A percentile compares a stretch with the other conserved stretches of the same genome.
Conservation (phyloP, 768 basidiomycete species). For the Lentinula raphanica region DNA sequence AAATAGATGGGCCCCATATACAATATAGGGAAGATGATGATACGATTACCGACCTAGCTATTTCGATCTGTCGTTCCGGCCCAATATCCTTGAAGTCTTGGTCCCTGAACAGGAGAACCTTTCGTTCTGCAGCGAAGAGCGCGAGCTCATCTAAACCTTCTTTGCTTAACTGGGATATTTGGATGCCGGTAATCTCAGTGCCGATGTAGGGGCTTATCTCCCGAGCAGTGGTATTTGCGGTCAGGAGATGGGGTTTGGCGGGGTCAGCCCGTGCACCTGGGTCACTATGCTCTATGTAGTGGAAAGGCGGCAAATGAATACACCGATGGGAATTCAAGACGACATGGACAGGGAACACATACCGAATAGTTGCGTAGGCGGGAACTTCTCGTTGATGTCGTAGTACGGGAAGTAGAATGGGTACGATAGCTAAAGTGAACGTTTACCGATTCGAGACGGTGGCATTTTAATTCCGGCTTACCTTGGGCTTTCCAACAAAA, state of each 20-base stretch:
- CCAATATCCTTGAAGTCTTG: conserved; percentile 59
- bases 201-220: conserved; percentile 49
- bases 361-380: conserved; percentile 45
- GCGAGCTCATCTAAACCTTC: conserved; percentile 53
- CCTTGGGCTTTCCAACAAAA: background rate
- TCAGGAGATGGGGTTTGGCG: conserved; percentile 46
- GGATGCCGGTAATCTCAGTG: conserved; percentile 45
- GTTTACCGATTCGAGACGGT: background rate
- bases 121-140: conserved; percentile 45
- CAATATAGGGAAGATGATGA: background rate
- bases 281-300: conserved; percentile 35
- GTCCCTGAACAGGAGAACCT: conserved; percentile 51
- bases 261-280: conserved; percentile 44
- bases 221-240: conserved; percentile 27
- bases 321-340: background rate
- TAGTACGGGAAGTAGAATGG: conserved; percentile 46
- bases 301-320: conserved; percentile 1
- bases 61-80: conserved; percentile 47
- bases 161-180: conserved; percentile 45
- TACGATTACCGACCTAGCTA: conserved; percentile 30
- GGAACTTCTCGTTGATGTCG: conserved; percentile 44
- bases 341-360: background rate
- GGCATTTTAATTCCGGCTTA: background rate
- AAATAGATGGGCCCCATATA: background rate
- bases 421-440: conserved; percentile 24